Base-by-base conservation (phyloP, 192 early-diverging fungal genomes). In the Spizellomyces punctatus region DNA sequence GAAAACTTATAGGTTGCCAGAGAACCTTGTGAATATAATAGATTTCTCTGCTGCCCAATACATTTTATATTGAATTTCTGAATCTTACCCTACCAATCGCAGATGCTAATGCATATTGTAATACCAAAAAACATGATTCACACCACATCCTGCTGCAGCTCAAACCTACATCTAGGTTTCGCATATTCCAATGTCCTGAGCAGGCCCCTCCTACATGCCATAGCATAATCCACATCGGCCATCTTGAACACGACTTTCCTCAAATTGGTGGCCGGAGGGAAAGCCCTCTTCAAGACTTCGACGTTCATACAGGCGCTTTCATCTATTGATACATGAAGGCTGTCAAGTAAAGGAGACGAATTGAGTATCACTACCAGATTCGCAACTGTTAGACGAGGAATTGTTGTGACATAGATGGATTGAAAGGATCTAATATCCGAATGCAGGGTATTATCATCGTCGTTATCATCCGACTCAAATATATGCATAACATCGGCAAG, bases 331-430 rank as follows among this genome's bases (percentile, higher is more conserved):
- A 56, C 22, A 56, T 19, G n/a, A 19, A 56, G 22, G 22, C n/a
- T 7, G 0, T 22, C n/a, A 6, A 56, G 54, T 56, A 19, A 19
- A 22, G 54, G 54, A 22, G n/a, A 56, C n/a, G 54, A 56, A 19
- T 56, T 56, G 54, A 56, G 54, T 19, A 56, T 22, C n/a, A 56
- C 54, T 19, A 56, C 22, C n/a, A 56, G 54, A 7, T 56, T 56
- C n/a, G 54, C 54, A 56, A 56, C n/a, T n/a, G n/a, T 56, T 22
- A 56, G n/a, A 19, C 54, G 54, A 56, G 54, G 54, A n/a, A 56
- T 22, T 19, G 54, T 56, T 56, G n/a, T 56, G 54, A 22, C 54
- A 56, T 19, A 19, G 54, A 56, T 56, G 54, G n/a, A 56, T 7
- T 56, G n/a, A 56, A 56, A 56, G 22, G n/a, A 19, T 56, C 22